Evolutionary conservation across 2,329 filamentous ascomycete species (phyloP), one percentile per base, ranked within the genome.

Genomic region (Xylaria multiplex): DNA sequence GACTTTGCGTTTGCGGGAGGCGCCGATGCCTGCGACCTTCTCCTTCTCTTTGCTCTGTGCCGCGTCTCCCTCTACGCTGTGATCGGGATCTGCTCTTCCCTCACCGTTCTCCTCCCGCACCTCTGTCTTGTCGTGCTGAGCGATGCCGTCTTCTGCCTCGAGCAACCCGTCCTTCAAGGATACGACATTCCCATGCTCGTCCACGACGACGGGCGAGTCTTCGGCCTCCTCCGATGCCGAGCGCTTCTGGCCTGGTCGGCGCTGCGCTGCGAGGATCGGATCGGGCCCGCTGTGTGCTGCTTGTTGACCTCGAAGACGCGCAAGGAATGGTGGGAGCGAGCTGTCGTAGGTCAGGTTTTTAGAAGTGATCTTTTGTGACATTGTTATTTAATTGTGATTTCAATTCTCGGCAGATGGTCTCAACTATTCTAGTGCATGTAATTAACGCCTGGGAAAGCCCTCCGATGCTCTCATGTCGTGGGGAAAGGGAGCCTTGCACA

Each of bases 131-230:
- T 62, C 59, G 22, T 66, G 68, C 11, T 37, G 35, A 13, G 8
- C 35, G 35, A 2, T 37, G 70, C 66, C 64, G 70, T 60, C 62
- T 76, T 76, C 52, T 72, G 70, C 73, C 46, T 72, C 66, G 13
- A 72, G 68, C 6, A 57, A 80, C 5, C 53, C 62, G 50, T 82
- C 42, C 76, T 80, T 65, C 72, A 87, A 71, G 79, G 78, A 53
- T 35, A 90, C 85, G 35, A 90, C 84, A 61, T 92, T 90, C 56
- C 88, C 91, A 4, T 86, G 83, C 75, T 93, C 91, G 70, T 95
- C 87, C 3, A 96, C 87, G 58, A 93, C 88, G 0, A 93, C 84
- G 0, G 92, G 92, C 56, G 84, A 90, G 76, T 95, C 92, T 71
- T 95, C 92, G 13, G 90, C 91, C 66, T 93, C 88, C 46, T 90